Evolutionary conservation across 2,329 filamentous ascomycete genomes (phyloP), one percentile per base, ranked within the genome.

Genomic region (Ophiostoma triangulosporum): DNA sequence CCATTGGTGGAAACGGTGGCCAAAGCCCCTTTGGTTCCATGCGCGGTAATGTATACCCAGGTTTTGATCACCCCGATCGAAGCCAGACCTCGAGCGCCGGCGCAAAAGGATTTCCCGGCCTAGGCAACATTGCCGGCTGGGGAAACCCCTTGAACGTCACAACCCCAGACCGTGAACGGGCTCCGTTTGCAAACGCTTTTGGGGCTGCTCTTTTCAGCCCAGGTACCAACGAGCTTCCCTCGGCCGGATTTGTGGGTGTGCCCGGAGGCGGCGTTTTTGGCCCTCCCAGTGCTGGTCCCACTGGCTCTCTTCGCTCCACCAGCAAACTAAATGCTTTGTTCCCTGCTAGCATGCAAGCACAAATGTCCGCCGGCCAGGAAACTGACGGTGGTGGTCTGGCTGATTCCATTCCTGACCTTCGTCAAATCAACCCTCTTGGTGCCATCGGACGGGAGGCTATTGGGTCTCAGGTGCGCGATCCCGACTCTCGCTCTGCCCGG

Each of bases 51-150:
- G 43, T 24, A 7, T 46, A 46, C 24, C 43, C 43, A 6, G 83
- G 74, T 60, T 77, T 78, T 60, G 82, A 88, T 51, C 84, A 84
- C 5, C 88, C 89, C 60, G 91, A 97, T 64, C 84, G 91, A 20
- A 96, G 90, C 65, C 89, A 95, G 66, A 95, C 88, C 0, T 95
- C 90, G 0, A 95, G 90, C 63, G 86, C 84, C 17, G 86, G 88
- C 12, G 81, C 86, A 43, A 86, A 88, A 62, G 83, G 77, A 9
- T 95, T 88, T 59, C 74, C 82, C 12, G 69, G 72, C 11, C 64
- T 88, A 6, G 77, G 76, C 48, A 78, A 76, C 26, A 68, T 88
- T 35, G 74, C 75, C 2, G 81, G 83, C 51, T 84, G 83, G 70
- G 73, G 80, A 52, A 70, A 75, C 17, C 73, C 63, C 1, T 65